A percentile compares a stretch with the other conserved stretches of the same genome.
Evolutionary conservation across 495 filamentous ascomycete genomes (phyloP).

Genomic region (Aspergillus wentii): DNA sequence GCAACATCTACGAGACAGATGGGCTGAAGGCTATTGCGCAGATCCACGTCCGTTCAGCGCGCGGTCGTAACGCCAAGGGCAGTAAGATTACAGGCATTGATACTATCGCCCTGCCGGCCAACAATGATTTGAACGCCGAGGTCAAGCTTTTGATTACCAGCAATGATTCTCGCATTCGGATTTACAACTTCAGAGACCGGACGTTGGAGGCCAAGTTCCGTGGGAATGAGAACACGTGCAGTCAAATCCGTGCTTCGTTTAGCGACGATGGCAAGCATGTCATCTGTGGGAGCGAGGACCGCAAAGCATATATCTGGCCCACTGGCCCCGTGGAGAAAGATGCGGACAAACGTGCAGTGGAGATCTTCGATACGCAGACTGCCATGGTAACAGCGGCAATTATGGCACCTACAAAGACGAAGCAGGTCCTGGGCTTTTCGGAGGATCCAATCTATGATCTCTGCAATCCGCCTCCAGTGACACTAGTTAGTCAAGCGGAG

Average conservation of each 20-base stretch:
- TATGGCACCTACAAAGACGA: constrained; percentile 74
- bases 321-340: constrained; percentile 57
- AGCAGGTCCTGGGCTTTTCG: constrained; percentile 70
- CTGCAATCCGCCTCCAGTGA: constrained; percentile 92
- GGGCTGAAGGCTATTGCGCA: constrained; percentile 78
- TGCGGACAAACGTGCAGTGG: constrained; percentile 72
- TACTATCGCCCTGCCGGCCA: constrained; percentile 58
- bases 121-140: constrained; percentile 62
- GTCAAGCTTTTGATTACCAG: constrained; percentile 87
- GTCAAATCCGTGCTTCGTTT: constrained; percentile 85
- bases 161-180: constrained; percentile 89
- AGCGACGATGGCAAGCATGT: constrained; percentile 84
- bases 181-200: constrained; percentile 85
- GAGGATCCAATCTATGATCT: constrained; percentile 93
- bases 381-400: constrained; percentile 83
- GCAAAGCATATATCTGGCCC: constrained; percentile 85
- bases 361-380: constrained; percentile 86
- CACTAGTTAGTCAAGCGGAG: constrained; percentile 71
- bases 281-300: constrained; percentile 91
- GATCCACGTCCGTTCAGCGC: constrained; percentile 82
- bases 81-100: constrained; percentile 97
- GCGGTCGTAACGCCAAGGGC: constrained; percentile 90
- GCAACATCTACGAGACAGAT: constrained; percentile 93
- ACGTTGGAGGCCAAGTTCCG: constrained; percentile 83
- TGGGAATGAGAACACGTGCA: constrained; percentile 87